phyloP scores from a whole-genome alignment of 2,329 filamentous ascomycete species.

The Exophiala bonariae region DNA sequence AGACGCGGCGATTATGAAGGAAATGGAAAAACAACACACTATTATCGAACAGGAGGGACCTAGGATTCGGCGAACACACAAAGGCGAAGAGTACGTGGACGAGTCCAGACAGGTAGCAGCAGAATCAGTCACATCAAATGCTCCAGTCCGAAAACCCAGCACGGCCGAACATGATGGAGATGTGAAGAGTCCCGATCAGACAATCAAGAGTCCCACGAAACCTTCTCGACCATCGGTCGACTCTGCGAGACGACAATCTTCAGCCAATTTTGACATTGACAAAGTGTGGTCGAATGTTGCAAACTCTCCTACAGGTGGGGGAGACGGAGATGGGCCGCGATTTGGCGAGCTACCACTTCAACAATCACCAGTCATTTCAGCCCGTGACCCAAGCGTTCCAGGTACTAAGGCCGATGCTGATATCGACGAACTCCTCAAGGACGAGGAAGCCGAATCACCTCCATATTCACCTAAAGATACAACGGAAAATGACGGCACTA shows the following conservation, averaged over 20 bases:
- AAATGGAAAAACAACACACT: conserved; percentile 67
- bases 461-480: conserved; percentile 81
- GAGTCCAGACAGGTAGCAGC: conserved; percentile 59
- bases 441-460: conserved; percentile 76
- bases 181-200: conserved; percentile 27
- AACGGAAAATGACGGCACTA: conserved; percentile 65
- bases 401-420: conserved; percentile 71
- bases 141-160: conserved; percentile 39
- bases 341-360: conserved; percentile 48
- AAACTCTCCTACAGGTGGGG: conserved; percentile 38
- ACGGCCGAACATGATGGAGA: conserved; percentile 36
- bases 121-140: conserved; percentile 50
- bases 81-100: conserved; percentile 88
- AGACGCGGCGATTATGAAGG: conserved; percentile 56
- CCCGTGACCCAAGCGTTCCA: conserved; percentile 41
- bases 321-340: conserved; percentile 38
- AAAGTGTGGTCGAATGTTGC: conserved; percentile 78
- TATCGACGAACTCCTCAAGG: conserved; percentile 83
- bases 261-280: conserved; percentile 76
- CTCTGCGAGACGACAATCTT: conserved; percentile 51
- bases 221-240: conserved; percentile 35
- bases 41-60: conserved; percentile 71
- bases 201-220: conserved; percentile 31
- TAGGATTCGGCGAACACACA: conserved; percentile 84
- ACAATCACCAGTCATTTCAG: conserved; percentile 37